These are phyloP conservation scores for Strigomonas galati DNA, from an alignment of 208 protist genomes.

Conservation along the genomic window DNA sequence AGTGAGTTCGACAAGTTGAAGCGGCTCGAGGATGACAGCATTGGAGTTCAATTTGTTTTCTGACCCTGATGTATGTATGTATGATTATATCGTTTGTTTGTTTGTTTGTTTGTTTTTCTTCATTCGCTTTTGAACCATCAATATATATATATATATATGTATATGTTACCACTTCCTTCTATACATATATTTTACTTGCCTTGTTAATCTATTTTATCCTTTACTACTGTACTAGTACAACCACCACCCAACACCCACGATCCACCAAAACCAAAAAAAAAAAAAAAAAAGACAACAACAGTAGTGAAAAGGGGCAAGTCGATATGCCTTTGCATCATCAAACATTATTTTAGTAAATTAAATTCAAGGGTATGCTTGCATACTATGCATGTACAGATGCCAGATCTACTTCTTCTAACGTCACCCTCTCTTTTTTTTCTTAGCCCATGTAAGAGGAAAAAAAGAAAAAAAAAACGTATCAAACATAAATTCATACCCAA, in stretches of 20 bases:
- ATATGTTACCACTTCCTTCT: too few species aligned
- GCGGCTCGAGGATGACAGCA: slow-evolving; percentile 11
- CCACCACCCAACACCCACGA: too few species aligned
- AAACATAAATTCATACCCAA: background rate
- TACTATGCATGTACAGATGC: too few species aligned
- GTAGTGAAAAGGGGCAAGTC: too few species aligned
- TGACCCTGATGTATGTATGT: background rate
- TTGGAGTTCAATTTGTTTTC: background rate
- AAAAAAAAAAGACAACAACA: too few species aligned
- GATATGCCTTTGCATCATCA: too few species aligned
- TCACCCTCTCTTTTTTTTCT: slow-evolving; percentile 10
- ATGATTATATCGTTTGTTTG: slow-evolving; percentile 1
- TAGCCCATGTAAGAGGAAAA: background rate
- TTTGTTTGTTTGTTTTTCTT: slow-evolving; percentile 1
- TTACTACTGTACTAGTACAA: background rate
- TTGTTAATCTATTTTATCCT: background rate
- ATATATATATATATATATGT: too few species aligned
- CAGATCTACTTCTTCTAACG: too few species aligned
- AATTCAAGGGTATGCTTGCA: too few species aligned
- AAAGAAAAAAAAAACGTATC: slow-evolving; percentile 3
- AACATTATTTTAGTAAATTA: background rate
- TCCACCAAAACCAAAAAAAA: too few species aligned
- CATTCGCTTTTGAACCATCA: slow-evolving; percentile 2
- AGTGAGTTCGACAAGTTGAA: slow-evolving; percentile 40
- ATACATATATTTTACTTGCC: too few species aligned